Base-by-base conservation (phyloP, 106 monocot genomes). In the Allium cepa region DNA sequence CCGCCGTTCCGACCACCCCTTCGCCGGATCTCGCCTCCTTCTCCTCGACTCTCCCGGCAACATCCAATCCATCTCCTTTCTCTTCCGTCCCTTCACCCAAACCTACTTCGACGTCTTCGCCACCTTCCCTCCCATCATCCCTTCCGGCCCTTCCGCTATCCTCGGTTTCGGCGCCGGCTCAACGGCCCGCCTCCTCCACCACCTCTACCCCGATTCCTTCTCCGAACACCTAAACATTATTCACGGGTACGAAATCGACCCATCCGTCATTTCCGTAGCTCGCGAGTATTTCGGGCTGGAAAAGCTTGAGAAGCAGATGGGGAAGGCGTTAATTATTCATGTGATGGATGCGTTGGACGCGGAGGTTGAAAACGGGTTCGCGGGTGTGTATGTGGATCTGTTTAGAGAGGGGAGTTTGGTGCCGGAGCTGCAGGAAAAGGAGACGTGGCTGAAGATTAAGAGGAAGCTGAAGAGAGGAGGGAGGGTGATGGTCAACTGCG, bases 21-120 rank as follows among this genome's bases (percentile, higher is more conserved):
- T 93, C 66, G 83, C 88, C 26, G 87, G 90, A 45, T 84, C 94
- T 56, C 94, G 94, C 74, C 94, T 94, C 72, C 90, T 94, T 60
- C 90, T 94, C 79, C 90, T 94, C 80, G 94, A 94, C 71, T 8
- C 16, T 49, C 94, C 85, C 10, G 94, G 94, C 26, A 90, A 94
- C 87, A 94, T 94, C 73, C 94, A 94, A 82, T 85, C 84, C 84
- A 77, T 94, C 70, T 87, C 79, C 74, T 82, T 80, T 80, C 74
- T 77, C 60, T 56, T 67, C 81, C 59, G 73, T 2, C 17, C 66
- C 69, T 78, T 90, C 71, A 94, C 94, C 46, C 26, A 56, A 70
- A 82, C 90, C 73, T 94, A 94, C 74, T 79, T 90, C 82, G 94
- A 94, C 80, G 80, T 83, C 80, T 94, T 94, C 80, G 94, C 94